Percentiles rank a stretch among this genome's conserved stretches.
These are phyloP conservation scores for Scutellaria baicalensis DNA, from an alignment of 257 asterid species.

Conservation along the genomic window DNA sequence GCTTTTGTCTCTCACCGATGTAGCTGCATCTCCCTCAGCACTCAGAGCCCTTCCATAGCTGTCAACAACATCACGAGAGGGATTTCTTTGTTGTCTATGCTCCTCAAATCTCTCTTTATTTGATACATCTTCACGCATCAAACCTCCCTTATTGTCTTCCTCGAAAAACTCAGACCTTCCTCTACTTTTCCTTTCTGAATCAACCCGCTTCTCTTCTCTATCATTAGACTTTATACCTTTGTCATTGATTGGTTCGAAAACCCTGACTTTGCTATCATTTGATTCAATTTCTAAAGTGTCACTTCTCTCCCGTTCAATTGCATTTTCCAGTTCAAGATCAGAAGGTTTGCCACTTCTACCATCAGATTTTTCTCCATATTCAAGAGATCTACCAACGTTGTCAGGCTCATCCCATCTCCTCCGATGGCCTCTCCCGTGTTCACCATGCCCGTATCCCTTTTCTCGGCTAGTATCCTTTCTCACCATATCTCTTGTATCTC, in stretches of 20 bases:
- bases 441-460: constrained; percentile 43
- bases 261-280: constrained; percentile 20
- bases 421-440: constrained; percentile 50
- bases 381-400: constrained; percentile 24
- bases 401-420: constrained; percentile 85
- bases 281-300: constrained; percentile 32
- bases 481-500: constrained; percentile 38
- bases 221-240: constrained; percentile 35
- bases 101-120: constrained; percentile 52
- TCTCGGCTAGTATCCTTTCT: constrained; percentile 57
- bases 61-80: constrained; percentile 36
- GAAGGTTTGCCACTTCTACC: constrained; percentile 34
- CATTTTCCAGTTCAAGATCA: constrained; percentile 38
- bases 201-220: constrained; percentile 52
- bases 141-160: constrained; percentile 41
- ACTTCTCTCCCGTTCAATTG: constrained; percentile 39
- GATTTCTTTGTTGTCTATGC: constrained; percentile 35
- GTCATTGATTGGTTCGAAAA: constrained; percentile 36
- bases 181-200: constrained; percentile 50
- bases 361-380: constrained; percentile 36
- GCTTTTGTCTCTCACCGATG: constrained; percentile 49
- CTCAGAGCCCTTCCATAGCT: constrained; percentile 38
- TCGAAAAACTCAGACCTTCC: constrained; percentile 46
- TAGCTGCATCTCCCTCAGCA: constrained; percentile 47
- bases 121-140: constrained; percentile 32